Evolutionary conservation across 2,329 filamentous ascomycete species (phyloP), one percentile per base, ranked within the genome.

Genomic region (Taxawa tesnikishii): DNA sequence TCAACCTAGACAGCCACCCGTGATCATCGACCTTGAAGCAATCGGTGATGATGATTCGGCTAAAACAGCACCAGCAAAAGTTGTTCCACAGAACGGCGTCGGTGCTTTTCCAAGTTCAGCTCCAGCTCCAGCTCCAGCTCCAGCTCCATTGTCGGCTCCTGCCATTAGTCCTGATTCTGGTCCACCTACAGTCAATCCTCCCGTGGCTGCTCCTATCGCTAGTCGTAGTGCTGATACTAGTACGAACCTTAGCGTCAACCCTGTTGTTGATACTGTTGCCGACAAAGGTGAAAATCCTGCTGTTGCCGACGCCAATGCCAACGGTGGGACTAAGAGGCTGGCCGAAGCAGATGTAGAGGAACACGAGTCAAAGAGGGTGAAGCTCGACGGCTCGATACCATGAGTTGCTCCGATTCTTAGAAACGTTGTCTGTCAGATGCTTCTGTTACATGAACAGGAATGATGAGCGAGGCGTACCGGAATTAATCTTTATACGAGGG

Each of bases 351-450:
- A 29, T 14, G 23, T 26, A 8, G 36, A 38, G 11, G 31, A 25
- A 16, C 32, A 28, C 9, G 36, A 41, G 14, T 33, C 36, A 10
- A 41, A 41, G 31, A 38, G 35, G 15, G 15, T 28, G 13, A 41
- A 41, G 31, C 27, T 30, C 3, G 34, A 36, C 9, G 29, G 16
- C 19, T n/a, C n/a, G n/a, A n/a, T n/a, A n/a, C n/a, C n/a, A n/a
- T n/a, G n/a, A n/a, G n/a, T n/a, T n/a, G n/a, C n/a, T n/a, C n/a
- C n/a, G n/a, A n/a, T n/a, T n/a, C n/a, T n/a, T n/a, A n/a, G n/a
- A n/a, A n/a, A n/a, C n/a, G n/a, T n/a, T n/a, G n/a, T n/a, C n/a
- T n/a, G n/a, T n/a, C n/a, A n/a, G n/a, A n/a, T n/a, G n/a, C n/a
- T n/a, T n/a, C n/a, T n/a, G n/a, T n/a, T n/a, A n/a, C n/a, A n/a